phyloP scores from a whole-genome alignment of 78 protist genomes.

The Speleostelium caveatum region DNA sequence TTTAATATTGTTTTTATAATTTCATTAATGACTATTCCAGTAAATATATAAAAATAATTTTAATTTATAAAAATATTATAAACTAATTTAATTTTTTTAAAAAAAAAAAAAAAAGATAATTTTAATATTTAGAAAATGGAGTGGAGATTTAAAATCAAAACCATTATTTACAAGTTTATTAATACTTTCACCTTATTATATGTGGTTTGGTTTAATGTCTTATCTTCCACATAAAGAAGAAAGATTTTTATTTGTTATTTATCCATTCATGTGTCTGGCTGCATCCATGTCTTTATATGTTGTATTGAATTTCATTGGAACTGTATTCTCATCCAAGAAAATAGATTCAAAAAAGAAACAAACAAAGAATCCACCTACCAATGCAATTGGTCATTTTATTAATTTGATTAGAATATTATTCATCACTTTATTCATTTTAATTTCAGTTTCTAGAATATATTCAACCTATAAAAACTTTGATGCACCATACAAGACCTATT shows the following conservation, averaged over 20 bases:
- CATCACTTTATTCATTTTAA: conserved; percentile 5
- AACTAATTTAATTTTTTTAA: too few relatives aligned
- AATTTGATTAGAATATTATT: background rate
- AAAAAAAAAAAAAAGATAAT: too few relatives aligned
- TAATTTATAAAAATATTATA: background rate
- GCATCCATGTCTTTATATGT: conserved; percentile 60
- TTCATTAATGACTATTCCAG: conserved; percentile 36
- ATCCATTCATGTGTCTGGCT: conserved; percentile 79
- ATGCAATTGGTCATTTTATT: background rate
- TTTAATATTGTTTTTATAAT: conserved; percentile 78
- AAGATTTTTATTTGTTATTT: conserved; percentile 83
- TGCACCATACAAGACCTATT: conserved; percentile 74
- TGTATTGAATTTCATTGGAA: background rate
- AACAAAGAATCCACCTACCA: background rate
- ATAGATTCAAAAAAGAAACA: background rate
- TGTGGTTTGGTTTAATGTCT: conserved; percentile 83
- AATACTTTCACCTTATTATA: conserved; percentile 40
- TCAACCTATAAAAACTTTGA: conserved; percentile 64
- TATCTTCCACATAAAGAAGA: conserved; percentile 92
- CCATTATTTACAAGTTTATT: background rate
- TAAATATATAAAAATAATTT: background rate
- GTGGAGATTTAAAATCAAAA: background rate
- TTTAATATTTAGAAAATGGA: conserved; percentile 8
- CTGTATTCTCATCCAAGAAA: background rate
- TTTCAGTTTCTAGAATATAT: conserved; percentile 59